Evolutionary conservation across 495 filamentous ascomycete species (phyloP).

Genomic region (Penicillium cinerascens): DNA sequence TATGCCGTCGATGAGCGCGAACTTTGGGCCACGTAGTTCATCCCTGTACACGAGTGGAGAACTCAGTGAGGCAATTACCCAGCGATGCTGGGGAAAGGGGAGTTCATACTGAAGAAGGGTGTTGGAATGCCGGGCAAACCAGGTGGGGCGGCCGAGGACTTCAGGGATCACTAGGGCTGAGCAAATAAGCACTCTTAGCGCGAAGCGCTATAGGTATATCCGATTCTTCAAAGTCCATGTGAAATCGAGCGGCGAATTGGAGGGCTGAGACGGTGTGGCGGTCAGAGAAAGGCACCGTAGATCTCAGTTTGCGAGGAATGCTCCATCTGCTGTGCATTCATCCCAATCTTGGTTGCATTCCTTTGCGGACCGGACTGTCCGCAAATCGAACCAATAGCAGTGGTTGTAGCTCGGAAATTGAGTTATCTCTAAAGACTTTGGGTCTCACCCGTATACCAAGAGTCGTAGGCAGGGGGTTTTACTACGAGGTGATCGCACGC

Average conservation of each 20-base stretch:
- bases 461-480: neutral
- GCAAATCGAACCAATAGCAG: neutral
- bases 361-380: slow-evolving; percentile 5
- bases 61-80: neutral
- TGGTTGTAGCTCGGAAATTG: neutral
- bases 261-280: neutral
- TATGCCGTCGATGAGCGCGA: neutral
- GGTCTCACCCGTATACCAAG: neutral
- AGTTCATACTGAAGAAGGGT: neutral
- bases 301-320: slow-evolving; percentile 10
- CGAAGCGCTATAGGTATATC: neutral
- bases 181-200: neutral
- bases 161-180: neutral
- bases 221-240: neutral
- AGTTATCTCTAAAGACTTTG: neutral
- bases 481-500: neutral
- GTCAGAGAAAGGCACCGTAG: too few relatives aligned
- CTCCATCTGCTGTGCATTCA: slow-evolving; percentile 14
- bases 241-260: neutral
- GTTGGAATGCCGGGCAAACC: slow-evolving; percentile 13
- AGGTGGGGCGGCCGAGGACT: neutral
- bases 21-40: slow-evolving; percentile 6
- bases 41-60: slow-evolving; percentile 10
- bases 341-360: slow-evolving; percentile 18
- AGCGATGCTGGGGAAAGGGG: slow-evolving; percentile 3